phyloP scores from a whole-genome alignment of 176 grass and related monocot species.

The Carex littledalei region DNA sequence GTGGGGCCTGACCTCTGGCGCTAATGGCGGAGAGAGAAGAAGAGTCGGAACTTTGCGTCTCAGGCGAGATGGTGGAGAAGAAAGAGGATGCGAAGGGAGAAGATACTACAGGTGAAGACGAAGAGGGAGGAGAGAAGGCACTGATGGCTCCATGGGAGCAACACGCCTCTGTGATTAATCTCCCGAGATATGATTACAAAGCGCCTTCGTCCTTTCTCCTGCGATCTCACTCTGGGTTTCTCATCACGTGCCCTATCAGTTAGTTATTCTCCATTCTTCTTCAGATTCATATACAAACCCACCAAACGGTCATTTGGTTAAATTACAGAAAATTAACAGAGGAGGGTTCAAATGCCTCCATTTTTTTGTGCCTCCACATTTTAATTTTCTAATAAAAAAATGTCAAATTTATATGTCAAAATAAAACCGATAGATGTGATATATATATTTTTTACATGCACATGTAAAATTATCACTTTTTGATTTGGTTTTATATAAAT shows the following conservation, averaged over 20 bases:
- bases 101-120: neutral
- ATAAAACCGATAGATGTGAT: too few relatives aligned
- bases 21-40: neutral
- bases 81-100: neutral
- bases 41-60: conserved; percentile 1
- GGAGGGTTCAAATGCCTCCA: too few relatives aligned
- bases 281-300: neutral
- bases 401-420: too few relatives aligned
- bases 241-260: conserved; percentile 99
- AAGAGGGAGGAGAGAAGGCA: neutral
- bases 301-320: neutral
- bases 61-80: conserved; percentile 1
- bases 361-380: too few relatives aligned
- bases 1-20: neutral
- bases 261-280: conserved; percentile 10
- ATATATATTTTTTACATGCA: too few relatives aligned
- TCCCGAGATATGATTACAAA: conserved; percentile 90
- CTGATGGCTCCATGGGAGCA: conserved; percentile 71
- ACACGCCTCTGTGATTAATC: conserved; percentile 73
- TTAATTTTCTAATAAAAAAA: too few relatives aligned
- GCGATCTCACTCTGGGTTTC: conserved; percentile 73
- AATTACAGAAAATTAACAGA: neutral
- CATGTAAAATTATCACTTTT: too few relatives aligned
- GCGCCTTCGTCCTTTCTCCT: conserved; percentile 62
- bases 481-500: too few relatives aligned